These are phyloP conservation scores for Penicillium carneum DNA, from an alignment of 2,329 filamentous ascomycete species.

Conservation along the genomic window DNA sequence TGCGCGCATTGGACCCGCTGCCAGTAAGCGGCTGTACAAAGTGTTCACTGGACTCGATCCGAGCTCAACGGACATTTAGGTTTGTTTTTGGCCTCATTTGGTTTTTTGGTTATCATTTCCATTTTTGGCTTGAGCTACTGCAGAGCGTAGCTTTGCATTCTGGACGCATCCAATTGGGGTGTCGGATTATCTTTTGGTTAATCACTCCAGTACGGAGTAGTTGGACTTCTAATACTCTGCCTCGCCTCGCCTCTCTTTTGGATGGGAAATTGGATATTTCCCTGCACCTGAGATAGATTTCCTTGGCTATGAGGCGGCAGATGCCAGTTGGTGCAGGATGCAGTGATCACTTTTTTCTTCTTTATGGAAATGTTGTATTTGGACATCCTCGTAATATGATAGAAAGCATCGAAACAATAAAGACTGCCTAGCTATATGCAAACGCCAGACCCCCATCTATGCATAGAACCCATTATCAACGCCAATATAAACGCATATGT, in stretches of 20 bases:
- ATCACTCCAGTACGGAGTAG: not conserved
- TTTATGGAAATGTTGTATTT: not conserved
- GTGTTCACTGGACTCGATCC: conserved; percentile 59
- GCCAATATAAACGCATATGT: not conserved
- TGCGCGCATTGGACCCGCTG: conserved; percentile 56
- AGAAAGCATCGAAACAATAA: not conserved
- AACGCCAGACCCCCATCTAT: not conserved
- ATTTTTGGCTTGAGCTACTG: not conserved
- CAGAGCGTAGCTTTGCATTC: not conserved
- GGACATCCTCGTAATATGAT: not conserved
- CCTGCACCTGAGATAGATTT: not conserved
- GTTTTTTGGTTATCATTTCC: conserved; percentile 8
- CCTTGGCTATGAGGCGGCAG: not conserved
- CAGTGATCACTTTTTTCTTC: not conserved
- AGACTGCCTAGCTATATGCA: not conserved
- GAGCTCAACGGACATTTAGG: conserved; percentile 53
- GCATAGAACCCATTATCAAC: not conserved
- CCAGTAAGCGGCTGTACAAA: conserved; percentile 58
- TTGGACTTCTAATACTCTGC: not conserved
- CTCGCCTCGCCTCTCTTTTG: not conserved
- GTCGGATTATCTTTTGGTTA: not conserved
- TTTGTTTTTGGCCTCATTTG: not conserved
- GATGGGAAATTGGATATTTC: not conserved
- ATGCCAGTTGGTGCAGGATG: not conserved
- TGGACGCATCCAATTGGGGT: conserved; percentile 3